Evolutionary conservation across 352 stramenopile genomes (phyloP), one percentile per base, ranked within the genome.

Genomic region (Aphanomyces euteiches): DNA sequence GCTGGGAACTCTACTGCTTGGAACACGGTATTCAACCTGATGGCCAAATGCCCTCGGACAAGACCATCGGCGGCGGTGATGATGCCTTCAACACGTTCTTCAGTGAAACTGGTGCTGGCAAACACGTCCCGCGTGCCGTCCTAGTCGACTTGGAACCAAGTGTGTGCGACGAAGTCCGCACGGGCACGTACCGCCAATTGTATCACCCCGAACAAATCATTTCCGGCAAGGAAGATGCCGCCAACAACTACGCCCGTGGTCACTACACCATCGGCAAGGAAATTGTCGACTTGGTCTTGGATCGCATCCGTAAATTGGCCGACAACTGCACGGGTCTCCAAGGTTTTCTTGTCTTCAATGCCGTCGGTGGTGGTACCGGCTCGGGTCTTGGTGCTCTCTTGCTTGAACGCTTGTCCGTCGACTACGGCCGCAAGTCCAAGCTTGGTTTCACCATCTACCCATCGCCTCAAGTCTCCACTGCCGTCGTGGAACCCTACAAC

Each of bases 401-500:
- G 48, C 84, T 99, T 3, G 93, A 98, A 79, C 88, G 94, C 57
- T 80, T 99, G n/a, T 97, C 87, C 38, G 96, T 98, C 36, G 96
- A 99, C 80, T 99, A 99, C 75, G 93, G 93, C 64, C 90, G 93
- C 74, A 99, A 98, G 86, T 98, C 92, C 67, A 99, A 99, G 84
- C 83, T 98, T 21, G 97, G 92, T 34, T 99, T 99, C 79, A 96
- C 95, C 17, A 95, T 99, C 56, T 98, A 96, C 78, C 97, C 96
- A 21, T 98, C 96, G 75, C 96, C 96, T 13, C 90, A 98, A 77
- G 91, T 99, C 58, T 98, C 95, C 10, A 98, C 93, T 56, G 95
- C 96, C 57, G 95, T 99, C 40, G 97, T 99, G 7, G 96, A 99
- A 80, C 97, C 97, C 6, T 99, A 99, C 89, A 99, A 99, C 89